A percentile compares a stretch with the other conserved stretches of the same genome.
Evolutionary conservation across 495 filamentous ascomycete genomes (phyloP).

Genomic region (Penicillium subrubescens): DNA sequence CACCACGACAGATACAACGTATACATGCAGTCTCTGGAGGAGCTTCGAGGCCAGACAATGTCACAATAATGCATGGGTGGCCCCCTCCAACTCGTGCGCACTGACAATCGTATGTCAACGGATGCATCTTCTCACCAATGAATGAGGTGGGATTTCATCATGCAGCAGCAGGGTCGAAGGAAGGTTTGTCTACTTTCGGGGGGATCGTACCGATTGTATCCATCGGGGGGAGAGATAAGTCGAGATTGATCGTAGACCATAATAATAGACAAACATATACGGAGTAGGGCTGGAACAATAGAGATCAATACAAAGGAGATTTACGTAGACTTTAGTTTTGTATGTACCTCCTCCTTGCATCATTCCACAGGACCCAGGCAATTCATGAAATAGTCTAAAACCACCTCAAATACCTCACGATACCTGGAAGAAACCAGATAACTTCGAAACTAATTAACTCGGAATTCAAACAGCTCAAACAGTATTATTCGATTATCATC

Average conservation of each 20-base stretch:
- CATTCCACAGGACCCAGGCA: not conserved
- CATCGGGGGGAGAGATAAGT: not conserved
- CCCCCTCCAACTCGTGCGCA: constrained; percentile 28
- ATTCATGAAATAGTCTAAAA: not conserved
- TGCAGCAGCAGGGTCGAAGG: not conserved
- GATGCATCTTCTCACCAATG: not conserved
- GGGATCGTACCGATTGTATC: not conserved
- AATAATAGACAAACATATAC: not conserved
- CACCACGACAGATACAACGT: not conserved
- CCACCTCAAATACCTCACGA: not conserved
- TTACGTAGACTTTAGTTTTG: no score
- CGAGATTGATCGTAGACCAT: not conserved
- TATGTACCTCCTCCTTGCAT: constrained; percentile 17
- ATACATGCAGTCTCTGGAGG: not conserved
- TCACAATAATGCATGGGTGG: constrained; percentile 10
- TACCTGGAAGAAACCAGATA: not conserved
- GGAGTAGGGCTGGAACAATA: not conserved
- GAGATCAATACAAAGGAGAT: no score
- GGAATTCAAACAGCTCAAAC: not conserved
- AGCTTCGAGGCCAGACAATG: not conserved
- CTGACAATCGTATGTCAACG: constrained; percentile 17
- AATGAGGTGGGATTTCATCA: not conserved
- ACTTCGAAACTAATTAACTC: not conserved
- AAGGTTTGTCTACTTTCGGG: constrained; percentile 9
- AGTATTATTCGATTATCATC: not conserved